phyloP scores from a whole-genome alignment of 2,329 filamentous ascomycete species.

The Fusarium bactridioides region DNA sequence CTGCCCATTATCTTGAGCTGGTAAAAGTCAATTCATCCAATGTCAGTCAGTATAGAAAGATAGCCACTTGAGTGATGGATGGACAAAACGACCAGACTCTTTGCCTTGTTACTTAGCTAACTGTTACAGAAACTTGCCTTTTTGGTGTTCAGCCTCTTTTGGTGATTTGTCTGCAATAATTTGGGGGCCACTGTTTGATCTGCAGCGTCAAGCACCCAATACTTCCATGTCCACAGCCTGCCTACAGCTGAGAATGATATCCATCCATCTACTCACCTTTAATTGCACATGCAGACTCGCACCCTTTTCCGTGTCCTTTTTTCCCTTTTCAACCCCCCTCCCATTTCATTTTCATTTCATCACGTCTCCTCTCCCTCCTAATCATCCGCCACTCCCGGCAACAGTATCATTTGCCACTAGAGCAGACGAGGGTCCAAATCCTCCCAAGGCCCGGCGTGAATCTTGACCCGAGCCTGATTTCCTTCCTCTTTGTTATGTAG shows the following conservation, averaged over 20 bases:
- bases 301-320: neutral
- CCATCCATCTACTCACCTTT: neutral
- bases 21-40: neutral
- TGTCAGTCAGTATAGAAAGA: neutral
- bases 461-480: slow-evolving; percentile 3
- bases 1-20: neutral
- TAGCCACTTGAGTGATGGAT: neutral
- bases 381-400: neutral
- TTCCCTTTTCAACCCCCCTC: neutral
- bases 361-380: neutral
- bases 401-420: neutral
- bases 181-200: slow-evolving; percentile 1
- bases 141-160: neutral
- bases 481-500: neutral
- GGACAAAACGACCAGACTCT: slow-evolving; percentile 1
- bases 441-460: neutral
- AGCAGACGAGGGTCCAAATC: slow-evolving; percentile 1
- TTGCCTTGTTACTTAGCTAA: neutral
- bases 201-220: neutral
- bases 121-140: neutral
- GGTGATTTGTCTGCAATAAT: neutral
- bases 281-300: neutral
- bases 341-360: neutral
- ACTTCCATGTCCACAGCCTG: neutral
- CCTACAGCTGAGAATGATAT: neutral